Conservation (phyloP, 306 rosid genomes). For the Senna siamea region DNA sequence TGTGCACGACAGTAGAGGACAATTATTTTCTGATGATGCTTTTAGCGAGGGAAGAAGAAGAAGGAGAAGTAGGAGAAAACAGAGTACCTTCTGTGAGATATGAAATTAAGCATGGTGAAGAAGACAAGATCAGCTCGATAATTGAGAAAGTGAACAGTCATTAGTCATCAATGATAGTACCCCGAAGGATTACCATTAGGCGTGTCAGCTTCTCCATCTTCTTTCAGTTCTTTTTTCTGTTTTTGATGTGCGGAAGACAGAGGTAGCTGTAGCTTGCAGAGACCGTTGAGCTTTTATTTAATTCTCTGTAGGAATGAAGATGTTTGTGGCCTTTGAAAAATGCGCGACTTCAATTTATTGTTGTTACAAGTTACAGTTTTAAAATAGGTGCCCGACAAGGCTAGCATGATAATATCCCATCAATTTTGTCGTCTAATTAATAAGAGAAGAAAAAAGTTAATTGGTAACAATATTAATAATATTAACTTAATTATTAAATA, state of each 20-base stretch:
- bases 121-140: background rate
- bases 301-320: background rate
- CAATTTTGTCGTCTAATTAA: no score
- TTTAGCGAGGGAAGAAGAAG: background rate
- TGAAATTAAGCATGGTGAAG: background rate
- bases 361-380: no score
- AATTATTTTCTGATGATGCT: background rate
- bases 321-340: background rate
- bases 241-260: background rate
- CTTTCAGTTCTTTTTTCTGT: background rate
- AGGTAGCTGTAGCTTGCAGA: background rate
- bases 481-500: no score
- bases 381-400: no score
- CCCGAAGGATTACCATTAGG: background rate
- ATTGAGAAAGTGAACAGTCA: background rate
- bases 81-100: background rate
- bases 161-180: background rate
- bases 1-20: background rate
- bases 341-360: no score
- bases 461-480: no score
- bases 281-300: conserved; percentile 20
- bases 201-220: background rate
- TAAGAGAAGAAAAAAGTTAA: no score
- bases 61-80: background rate
- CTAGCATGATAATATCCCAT: no score